Conservation (phyloP, 1,284 basidiomycete species). For the Malassezia arunalokei region DNA sequence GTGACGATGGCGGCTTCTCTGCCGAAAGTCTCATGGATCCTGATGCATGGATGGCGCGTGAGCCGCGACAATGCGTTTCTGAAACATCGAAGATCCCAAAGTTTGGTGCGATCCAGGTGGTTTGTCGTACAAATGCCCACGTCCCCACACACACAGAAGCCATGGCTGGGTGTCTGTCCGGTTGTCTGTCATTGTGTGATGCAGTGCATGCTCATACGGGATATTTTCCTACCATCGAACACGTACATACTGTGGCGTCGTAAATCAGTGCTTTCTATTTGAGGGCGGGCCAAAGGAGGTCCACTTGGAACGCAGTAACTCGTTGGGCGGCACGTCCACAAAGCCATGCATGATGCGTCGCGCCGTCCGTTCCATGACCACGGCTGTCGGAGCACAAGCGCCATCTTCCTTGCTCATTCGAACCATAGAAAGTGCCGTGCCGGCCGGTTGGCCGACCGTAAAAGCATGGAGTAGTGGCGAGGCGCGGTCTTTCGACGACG, state of each 20-base stretch:
- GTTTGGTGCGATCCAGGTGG: neutral
- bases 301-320: neutral
- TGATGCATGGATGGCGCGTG: constrained; percentile 2
- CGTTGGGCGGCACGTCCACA: constrained; percentile 12
- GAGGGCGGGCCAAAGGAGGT: neutral
- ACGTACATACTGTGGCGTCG: neutral
- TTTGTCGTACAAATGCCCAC: neutral
- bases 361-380: constrained; percentile 33
- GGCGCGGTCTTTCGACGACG: neutral
- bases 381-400: constrained; percentile 4
- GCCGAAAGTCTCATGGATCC: constrained; percentile 4
- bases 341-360: constrained; percentile 30
- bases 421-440: constrained; percentile 27
- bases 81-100: no score
- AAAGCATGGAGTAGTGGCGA: constrained; percentile 18
- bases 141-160: neutral
- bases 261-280: neutral
- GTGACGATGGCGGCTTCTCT: constrained; percentile 5
- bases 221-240: neutral
- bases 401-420: constrained; percentile 14
- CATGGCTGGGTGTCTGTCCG: constrained; percentile 7
- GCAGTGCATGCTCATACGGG: neutral
- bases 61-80: neutral
- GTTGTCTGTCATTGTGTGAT: neutral
- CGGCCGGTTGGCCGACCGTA: constrained; percentile 40